Conservation (phyloP, 306 rosid genomes). For the Rubus parviflorus region DNA sequence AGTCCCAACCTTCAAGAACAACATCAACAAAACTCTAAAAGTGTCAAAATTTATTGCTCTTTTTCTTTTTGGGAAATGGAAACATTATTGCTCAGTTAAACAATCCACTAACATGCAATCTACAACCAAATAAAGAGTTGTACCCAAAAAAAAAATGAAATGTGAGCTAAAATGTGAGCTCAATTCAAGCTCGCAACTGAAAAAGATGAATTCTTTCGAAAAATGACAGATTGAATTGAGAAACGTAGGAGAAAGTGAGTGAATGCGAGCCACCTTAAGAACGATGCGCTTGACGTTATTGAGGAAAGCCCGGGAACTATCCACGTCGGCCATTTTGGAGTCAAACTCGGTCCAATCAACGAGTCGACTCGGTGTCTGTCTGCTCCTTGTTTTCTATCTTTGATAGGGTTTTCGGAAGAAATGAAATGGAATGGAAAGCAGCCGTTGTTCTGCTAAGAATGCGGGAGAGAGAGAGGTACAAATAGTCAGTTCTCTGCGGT, state of each 20-base stretch:
- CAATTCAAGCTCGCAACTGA: neutral
- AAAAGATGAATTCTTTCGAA: neutral
- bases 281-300: conserved; percentile 64
- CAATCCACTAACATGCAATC: neutral
- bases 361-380: conserved; percentile 22
- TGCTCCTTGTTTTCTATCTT: neutral
- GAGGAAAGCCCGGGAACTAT: conserved; percentile 63
- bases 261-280: conserved; percentile 50
- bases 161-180: neutral
- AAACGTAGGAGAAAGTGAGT: neutral
- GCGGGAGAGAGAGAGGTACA: neutral
- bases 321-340: conserved; percentile 36
- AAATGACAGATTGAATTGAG: neutral
- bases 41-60: neutral
- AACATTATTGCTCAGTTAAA: neutral
- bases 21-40: neutral
- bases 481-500: neutral
- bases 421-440: too few relatives aligned
- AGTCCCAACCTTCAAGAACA: conserved; percentile 67
- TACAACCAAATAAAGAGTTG: neutral
- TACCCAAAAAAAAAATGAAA: neutral
- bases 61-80: neutral
- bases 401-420: neutral
- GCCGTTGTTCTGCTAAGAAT: neutral
- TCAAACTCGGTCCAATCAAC: conserved; percentile 8